Evolutionary conservation across 2,329 filamentous ascomycete genomes (phyloP), one percentile per base, ranked within the genome.

Genomic region (Monilinia polystroma): DNA sequence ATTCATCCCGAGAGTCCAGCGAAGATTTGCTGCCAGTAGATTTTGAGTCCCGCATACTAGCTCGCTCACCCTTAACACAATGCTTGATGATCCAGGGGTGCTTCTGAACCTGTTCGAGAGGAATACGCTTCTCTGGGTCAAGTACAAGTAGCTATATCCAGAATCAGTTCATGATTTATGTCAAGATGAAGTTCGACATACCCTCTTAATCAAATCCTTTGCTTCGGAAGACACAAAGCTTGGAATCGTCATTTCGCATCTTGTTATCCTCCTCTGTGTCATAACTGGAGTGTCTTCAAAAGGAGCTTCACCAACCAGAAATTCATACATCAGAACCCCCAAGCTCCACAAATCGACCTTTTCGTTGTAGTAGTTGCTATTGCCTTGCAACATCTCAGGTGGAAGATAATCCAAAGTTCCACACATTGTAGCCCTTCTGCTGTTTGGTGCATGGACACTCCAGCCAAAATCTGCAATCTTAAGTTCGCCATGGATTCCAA

Each of bases 381-480:
- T 86, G 55, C 91, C 90, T 78, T 90, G 91, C 78, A 98, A 86
- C 95, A 99, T 99, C 87, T 99, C 95, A 5, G 95, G 95, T 3
- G 95, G 95, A 20, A 99, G 86, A 78, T 99, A 99, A 80, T 99
- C 95, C 53, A 98, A 86, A 23, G 95, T 99, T 70, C 95, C 95
- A 78, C 95, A 99, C 87, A 98, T 93, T 66, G 95, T 99, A 76
- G 93, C 90, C 69, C 95, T 85, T 73, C 95, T 84, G 80, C 94
- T 96, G 79, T 96, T 97, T 38, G 95, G 95, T 6, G 95, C 95
- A 79, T 99, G 95, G 4, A 98, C 95, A 77, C 91, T 96, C 95
- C 95, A 99, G 60, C 95, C 94, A 76, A 98, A 99, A 79, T 99
- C 95, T 5, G 92, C 96, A 75, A 99, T 93, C 80, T 99, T 99